These are phyloP conservation scores for Eucalyptus curtisii DNA, from an alignment of 345 rosid genomes.

Conservation along the genomic window DNA sequence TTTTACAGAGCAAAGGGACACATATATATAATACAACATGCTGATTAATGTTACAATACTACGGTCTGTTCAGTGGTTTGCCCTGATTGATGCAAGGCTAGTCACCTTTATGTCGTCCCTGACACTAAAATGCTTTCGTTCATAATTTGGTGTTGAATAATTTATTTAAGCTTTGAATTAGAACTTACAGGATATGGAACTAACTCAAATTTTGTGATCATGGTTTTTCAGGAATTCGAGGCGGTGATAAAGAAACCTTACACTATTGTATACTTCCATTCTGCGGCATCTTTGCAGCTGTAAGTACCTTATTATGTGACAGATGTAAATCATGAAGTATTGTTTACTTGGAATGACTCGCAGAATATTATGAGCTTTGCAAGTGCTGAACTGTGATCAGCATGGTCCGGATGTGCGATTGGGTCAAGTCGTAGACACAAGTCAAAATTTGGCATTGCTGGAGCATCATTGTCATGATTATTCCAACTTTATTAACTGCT, in stretches of 20 bases:
- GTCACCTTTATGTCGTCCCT: not conserved
- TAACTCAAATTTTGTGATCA: not conserved
- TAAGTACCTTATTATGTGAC: slow-evolving; percentile 24
- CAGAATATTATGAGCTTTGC: not conserved
- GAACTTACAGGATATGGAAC: not conserved
- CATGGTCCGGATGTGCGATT: not conserved
- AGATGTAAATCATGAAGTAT: not conserved
- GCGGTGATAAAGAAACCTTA: slow-evolving; percentile 38
- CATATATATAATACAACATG: not conserved
- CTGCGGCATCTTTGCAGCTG: slow-evolving; percentile 71
- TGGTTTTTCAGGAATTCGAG: slow-evolving; percentile 31
- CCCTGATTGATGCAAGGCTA: not conserved
- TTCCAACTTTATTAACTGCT: not conserved
- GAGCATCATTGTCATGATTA: not conserved
- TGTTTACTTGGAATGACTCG: not conserved
- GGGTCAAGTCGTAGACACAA: not conserved
- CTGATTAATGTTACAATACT: not conserved
- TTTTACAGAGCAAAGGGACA: not conserved
- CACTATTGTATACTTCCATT: slow-evolving; percentile 38
- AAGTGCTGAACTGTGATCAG: not conserved
- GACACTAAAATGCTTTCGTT: not conserved
- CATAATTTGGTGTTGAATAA: not conserved
- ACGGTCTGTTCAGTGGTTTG: not conserved
- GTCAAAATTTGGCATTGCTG: not conserved
- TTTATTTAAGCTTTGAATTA: not conserved